phyloP scores from a whole-genome alignment of 2,329 filamentous ascomycete species.

The Cladosporium velox region DNA sequence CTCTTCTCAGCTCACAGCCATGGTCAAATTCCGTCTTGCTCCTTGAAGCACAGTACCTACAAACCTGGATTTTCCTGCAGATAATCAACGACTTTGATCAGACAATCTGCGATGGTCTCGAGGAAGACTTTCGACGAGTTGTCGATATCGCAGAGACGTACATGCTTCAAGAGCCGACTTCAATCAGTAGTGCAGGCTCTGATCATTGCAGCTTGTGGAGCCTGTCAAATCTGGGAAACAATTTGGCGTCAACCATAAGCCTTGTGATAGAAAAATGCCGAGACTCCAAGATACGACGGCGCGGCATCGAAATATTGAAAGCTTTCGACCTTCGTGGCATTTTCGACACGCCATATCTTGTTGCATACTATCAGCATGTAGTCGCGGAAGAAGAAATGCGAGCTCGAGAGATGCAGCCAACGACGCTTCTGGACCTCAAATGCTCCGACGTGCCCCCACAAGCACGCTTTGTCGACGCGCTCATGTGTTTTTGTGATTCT shows the following conservation, averaged over 20 bases:
- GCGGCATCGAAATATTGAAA: conserved; percentile 12
- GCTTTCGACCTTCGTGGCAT: conserved; percentile 19
- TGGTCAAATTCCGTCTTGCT: conserved; percentile 13
- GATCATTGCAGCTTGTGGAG: background rate
- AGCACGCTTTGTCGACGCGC: conserved; percentile 1
- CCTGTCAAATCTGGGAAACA: conserved; percentile 12
- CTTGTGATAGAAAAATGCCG: conserved; percentile 21
- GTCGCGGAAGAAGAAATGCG: conserved; percentile 18
- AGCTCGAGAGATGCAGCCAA: background rate
- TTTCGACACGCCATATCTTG: conserved; percentile 22
- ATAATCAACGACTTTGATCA: conserved; percentile 3
- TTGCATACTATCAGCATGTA: conserved; percentile 16
- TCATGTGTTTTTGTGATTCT: conserved; percentile 5
- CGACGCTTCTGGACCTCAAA: background rate
- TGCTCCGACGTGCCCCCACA: background rate
- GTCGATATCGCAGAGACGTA: background rate
- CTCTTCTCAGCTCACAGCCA: background rate
- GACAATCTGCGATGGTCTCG: background rate
- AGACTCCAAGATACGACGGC: conserved; percentile 20
- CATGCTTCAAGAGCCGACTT: background rate
- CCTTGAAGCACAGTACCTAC: conserved; percentile 20
- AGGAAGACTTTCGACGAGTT: background rate
- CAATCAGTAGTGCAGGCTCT: background rate
- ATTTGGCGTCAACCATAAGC: conserved; percentile 11
- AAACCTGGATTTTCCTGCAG: conserved; percentile 10